Conservation (phyloP, 495 filamentous ascomycete genomes). For the Xylaria palmicola region DNA sequence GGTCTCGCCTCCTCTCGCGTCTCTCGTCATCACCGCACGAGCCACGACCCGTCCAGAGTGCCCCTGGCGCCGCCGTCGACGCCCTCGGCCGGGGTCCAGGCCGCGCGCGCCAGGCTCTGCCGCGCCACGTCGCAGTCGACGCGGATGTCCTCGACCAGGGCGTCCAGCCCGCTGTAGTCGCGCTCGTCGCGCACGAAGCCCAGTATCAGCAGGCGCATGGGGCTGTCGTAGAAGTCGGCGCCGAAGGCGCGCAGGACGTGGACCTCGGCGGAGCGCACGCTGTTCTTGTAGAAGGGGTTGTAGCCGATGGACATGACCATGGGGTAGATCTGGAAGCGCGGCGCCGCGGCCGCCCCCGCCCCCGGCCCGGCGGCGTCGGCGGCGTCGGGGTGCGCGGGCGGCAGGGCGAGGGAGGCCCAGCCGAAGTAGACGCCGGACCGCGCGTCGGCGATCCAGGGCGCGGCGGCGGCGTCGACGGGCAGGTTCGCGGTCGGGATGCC, state of each 20-base stretch:
- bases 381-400: slow-evolving; percentile 38
- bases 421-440: slow-evolving; percentile 89
- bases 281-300: slow-evolving; percentile 93
- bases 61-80: slow-evolving; percentile 23
- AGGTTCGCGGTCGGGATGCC: slow-evolving; percentile 98
- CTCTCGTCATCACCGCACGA: slow-evolving; percentile 29
- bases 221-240: slow-evolving; percentile 78
- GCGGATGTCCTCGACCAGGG: slow-evolving; percentile 81
- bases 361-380: not conserved
- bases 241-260: slow-evolving; percentile 77
- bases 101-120: slow-evolving; percentile 65
- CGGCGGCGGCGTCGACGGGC: slow-evolving; percentile 66
- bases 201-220: slow-evolving; percentile 74
- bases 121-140: slow-evolving; percentile 83
- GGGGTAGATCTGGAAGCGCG: slow-evolving; percentile 60
- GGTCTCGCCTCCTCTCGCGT: not conserved
- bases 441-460: slow-evolving; percentile 68
- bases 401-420: slow-evolving; percentile 67
- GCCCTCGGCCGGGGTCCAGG: slow-evolving; percentile 57
- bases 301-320: slow-evolving; percentile 96
- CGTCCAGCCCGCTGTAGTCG: slow-evolving; percentile 82
- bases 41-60: slow-evolving; percentile 39
- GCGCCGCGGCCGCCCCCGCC: not conserved
- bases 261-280: slow-evolving; percentile 79
- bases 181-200: slow-evolving; percentile 88